Evolutionary conservation across 306 rosid genomes (phyloP).

Genomic region (Lathyrus tuberosus): DNA sequence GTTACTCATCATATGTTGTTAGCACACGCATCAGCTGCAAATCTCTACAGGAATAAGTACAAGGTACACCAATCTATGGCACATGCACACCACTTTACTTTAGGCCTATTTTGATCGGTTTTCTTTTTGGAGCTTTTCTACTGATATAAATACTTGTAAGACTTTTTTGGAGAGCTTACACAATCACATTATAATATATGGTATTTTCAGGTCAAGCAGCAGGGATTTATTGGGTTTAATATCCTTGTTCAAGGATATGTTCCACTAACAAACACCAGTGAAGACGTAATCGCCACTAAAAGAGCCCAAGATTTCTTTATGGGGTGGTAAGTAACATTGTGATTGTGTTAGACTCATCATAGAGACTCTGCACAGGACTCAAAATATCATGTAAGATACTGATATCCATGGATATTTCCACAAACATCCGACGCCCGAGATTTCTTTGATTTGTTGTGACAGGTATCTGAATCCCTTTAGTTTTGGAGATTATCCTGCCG

Average conservation of each 20-base stretch:
- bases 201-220: conserved; percentile 53
- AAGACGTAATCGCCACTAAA: conserved; percentile 49
- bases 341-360: no score
- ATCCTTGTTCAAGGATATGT: conserved; percentile 32
- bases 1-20: conserved; percentile 49
- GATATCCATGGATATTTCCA: not conserved
- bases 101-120: no score
- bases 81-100: conserved; percentile 2
- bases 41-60: conserved; percentile 43
- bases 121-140: no score
- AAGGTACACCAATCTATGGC: conserved; percentile 37
- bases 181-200: not conserved
- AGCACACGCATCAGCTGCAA: conserved; percentile 47
- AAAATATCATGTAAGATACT: no score
- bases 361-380: no score
- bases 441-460: not conserved
- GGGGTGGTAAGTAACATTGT: conserved; percentile 52
- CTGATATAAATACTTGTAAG: no score
- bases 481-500: conserved; percentile 59
- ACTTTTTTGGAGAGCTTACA: no score
- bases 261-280: conserved; percentile 50
- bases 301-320: conserved; percentile 52
- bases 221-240: conserved; percentile 62
- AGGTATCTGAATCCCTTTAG: conserved; percentile 67
- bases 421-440: not conserved